phyloP scores from a whole-genome alignment of 1,284 basidiomycete genomes.

The Melampsora americana region DNA sequence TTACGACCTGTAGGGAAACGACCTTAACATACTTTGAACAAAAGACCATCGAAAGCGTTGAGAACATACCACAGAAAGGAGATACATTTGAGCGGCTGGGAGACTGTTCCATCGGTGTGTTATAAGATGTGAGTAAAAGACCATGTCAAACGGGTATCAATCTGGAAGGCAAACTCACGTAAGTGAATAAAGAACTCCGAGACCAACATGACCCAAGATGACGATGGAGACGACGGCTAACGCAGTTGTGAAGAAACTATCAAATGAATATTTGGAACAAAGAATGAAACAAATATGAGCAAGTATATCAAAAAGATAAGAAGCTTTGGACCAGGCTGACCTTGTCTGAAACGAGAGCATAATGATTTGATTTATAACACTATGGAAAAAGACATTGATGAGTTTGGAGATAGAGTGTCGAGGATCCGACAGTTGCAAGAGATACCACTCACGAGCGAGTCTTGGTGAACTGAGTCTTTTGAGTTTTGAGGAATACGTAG shows the following conservation, averaged over 20 bases:
- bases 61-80: slow-evolving; percentile 4
- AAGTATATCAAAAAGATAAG: background rate
- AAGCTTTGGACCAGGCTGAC: background rate
- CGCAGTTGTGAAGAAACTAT: slow-evolving; percentile 1
- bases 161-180: background rate
- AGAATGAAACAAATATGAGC: background rate
- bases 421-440: background rate
- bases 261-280: background rate
- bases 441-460: slow-evolving; percentile 2
- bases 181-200: background rate
- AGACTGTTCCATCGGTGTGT: background rate
- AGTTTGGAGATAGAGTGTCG: background rate
- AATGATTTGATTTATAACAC: slow-evolving; percentile 5
- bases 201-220: slow-evolving; percentile 6
- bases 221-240: background rate
- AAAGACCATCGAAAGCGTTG: background rate
- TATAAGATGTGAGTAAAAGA: background rate
- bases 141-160: background rate
- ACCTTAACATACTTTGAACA: background rate
- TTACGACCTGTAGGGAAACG: background rate
- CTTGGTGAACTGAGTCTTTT: slow-evolving; percentile 4
- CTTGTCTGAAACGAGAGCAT: slow-evolving; percentile 9
- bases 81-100: slow-evolving; percentile 4
- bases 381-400: background rate
- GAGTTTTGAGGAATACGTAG: background rate